Evolutionary conservation across 768 basidiomycete species (phyloP).

Genomic region (Porphyrellus cyaneotinctus): DNA sequence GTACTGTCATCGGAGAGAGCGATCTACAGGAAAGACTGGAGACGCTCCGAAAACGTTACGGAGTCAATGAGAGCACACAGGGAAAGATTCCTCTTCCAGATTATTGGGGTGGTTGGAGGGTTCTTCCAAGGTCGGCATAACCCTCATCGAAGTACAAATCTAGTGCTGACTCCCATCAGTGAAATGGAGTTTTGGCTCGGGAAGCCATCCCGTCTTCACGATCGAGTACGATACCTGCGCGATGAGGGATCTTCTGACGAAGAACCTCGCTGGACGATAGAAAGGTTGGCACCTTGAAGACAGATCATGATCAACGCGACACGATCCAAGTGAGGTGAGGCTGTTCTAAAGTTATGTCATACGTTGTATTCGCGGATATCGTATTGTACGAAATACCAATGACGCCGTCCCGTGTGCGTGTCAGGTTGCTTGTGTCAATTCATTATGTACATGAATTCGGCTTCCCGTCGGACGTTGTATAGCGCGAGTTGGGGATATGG

Average conservation of each 20-base stretch:
- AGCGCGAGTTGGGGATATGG: too few relatives aligned
- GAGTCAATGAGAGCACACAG: constrained; percentile 37
- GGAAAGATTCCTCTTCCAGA: constrained; percentile 70
- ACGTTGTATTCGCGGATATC: not conserved
- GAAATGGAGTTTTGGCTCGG: constrained; percentile 99
- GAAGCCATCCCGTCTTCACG: constrained; percentile 90
- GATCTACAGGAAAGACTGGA: constrained; percentile 61
- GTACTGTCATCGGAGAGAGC: constrained; percentile 68
- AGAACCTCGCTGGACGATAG: constrained; percentile 66
- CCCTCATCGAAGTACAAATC: not conserved
- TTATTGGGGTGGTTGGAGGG: constrained; percentile 96
- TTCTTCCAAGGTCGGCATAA: constrained; percentile 71
- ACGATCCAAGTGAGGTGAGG: not conserved
- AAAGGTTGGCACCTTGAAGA: constrained; percentile 69
- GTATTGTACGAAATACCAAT: too few relatives aligned
- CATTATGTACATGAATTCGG: too few relatives aligned
- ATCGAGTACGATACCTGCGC: constrained; percentile 78
- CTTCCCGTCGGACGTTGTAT: too few relatives aligned
- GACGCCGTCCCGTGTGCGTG: too few relatives aligned
- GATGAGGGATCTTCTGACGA: constrained; percentile 44
- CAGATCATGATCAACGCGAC: not conserved
- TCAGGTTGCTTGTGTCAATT: too few relatives aligned
- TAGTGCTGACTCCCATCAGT: constrained; percentile 38
- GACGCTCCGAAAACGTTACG: constrained; percentile 55
- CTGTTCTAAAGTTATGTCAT: not conserved